Evolutionary conservation across 331 rosid genomes (phyloP).

Genomic region (Ulmus americana): DNA sequence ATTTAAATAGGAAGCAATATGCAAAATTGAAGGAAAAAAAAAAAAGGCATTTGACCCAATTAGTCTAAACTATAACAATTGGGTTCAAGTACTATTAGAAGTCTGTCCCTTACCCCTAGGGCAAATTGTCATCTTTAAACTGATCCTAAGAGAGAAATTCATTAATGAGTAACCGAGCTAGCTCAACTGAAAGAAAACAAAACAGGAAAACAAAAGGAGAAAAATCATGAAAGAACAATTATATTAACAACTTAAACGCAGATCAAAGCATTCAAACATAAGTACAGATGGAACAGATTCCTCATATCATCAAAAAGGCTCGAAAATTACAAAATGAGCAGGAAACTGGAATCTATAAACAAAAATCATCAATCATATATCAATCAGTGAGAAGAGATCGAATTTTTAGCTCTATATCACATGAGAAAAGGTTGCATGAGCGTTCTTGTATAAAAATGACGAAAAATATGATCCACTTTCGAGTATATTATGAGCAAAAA

Average conservation of each 20-base stretch:
- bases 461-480: constrained; percentile 25
- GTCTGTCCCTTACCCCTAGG: too few species aligned
- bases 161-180: too few species aligned
- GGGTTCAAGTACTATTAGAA: too few species aligned
- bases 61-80: too few species aligned
- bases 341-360: neutral
- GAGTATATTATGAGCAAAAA: constrained; percentile 22
- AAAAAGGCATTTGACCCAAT: too few species aligned
- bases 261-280: neutral
- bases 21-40: too few species aligned
- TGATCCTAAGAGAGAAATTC: too few species aligned
- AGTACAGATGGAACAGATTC: neutral
- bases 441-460: constrained; percentile 4
- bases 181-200: neutral
- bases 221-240: too few species aligned
- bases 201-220: neutral
- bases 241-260: too few species aligned
- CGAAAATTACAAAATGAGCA: neutral
- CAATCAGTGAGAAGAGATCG: constrained; percentile 14
- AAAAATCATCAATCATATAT: constrained; percentile 11
- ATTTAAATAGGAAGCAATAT: too few species aligned
- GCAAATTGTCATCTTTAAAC: too few species aligned
- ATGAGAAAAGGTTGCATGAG: constrained; percentile 13
- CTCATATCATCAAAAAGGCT: neutral
- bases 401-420: constrained; percentile 34